Conservation (phyloP, 2,329 filamentous ascomycete species). For the Colletotrichum simmondsii region DNA sequence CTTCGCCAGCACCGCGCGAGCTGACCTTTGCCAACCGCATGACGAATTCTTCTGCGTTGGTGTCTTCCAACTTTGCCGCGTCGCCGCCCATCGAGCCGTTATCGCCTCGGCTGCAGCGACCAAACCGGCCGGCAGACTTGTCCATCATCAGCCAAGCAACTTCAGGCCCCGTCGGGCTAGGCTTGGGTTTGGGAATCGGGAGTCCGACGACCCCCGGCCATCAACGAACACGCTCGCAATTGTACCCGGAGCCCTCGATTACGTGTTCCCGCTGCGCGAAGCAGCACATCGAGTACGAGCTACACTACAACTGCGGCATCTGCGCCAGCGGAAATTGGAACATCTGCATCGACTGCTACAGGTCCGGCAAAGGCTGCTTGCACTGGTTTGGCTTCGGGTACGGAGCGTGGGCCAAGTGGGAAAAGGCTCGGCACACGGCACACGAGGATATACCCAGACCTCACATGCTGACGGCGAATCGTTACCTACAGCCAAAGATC, state of each 20-base stretch:
- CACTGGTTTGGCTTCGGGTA: constrained; percentile 92
- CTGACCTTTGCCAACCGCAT: constrained; percentile 51
- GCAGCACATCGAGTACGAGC: constrained; percentile 81
- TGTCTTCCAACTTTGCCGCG: constrained; percentile 34
- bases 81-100: constrained; percentile 33
- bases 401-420: constrained; percentile 75
- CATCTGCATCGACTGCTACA: constrained; percentile 85
- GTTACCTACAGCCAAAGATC: constrained; percentile 63
- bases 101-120: constrained; percentile 34
- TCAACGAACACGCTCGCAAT: constrained; percentile 56
- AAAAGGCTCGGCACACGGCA: constrained; percentile 57
- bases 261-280: constrained; percentile 78
- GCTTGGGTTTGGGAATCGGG: constrained; percentile 43
- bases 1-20: constrained; percentile 39
- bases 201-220: constrained; percentile 49
- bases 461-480: constrained; percentile 68
- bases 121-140: constrained; percentile 52
- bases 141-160: constrained; percentile 48
- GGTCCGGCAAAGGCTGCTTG: constrained; percentile 78
- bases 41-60: constrained; percentile 34
- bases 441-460: constrained; percentile 56
- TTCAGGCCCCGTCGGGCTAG: constrained; percentile 41
- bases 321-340: constrained; percentile 81
- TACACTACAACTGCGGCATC: constrained; percentile 84
- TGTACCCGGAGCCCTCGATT: constrained; percentile 78